Base-by-base conservation (phyloP, 257 asterid species). In the Nicotiana attenuata region DNA sequence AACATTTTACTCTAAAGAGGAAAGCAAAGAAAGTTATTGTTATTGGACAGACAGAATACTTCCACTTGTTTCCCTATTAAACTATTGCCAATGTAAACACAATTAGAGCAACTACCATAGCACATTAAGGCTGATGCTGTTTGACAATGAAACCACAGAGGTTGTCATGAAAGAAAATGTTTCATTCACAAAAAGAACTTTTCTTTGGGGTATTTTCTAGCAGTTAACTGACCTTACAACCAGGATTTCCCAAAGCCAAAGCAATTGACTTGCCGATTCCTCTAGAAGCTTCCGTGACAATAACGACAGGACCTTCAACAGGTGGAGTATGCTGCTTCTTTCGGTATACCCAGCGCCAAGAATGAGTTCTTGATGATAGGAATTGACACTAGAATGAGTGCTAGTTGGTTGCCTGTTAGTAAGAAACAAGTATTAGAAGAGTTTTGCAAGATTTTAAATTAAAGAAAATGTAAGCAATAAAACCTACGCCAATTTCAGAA, bases 181-280 rank as follows among this genome's bases (percentile, higher is more conserved):
- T 35, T 35, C 41, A 35, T 35, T 35, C 41, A 35, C 41, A 35
- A 35, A 35, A 35, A 5, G 41, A 35, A 35, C 7, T 35, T 35
- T 35, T 33, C 7, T 35, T 35, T 35, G 7, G 41, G 41, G 7
- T 5, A 5, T 38, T 38, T 71, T 41, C 29, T 13, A 29, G 35
- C 35, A 71, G 59, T 45, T 69, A 69, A 71, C 59, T 41, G 24
- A 82, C 85, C 82, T 83, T 83, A 78, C 85, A 83, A 41, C 85
- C 85, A 77, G 85, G 82, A 52, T 83, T 83, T 29, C 85, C 85
- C 50, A 83, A 56, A 83, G 85, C 60, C 50, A 83, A 68, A 55
- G 85, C 85, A 77, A 77, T 77, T 35, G 82, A 82, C 71, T 68
- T 83, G 22, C 85, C 85, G n/a, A 83, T 83, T 38, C 82, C 85